phyloP scores from a whole-genome alignment of 176 grass and related monocot genomes.

The Juncus effusus region DNA sequence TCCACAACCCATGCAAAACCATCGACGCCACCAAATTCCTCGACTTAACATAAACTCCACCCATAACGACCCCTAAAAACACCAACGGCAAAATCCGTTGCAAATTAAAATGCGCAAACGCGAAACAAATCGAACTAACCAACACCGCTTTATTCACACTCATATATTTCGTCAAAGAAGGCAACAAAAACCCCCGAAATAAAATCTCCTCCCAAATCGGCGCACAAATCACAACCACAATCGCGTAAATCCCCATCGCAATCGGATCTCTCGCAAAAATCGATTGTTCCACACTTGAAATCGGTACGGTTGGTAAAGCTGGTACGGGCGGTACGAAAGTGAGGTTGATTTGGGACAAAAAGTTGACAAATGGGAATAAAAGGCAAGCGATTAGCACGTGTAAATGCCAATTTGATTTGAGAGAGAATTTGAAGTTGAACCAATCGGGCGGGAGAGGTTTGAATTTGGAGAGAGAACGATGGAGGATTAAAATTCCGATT shows the following conservation, averaged over 20 bases:
- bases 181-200: constrained; percentile 93
- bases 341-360: constrained; percentile 87
- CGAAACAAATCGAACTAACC: constrained; percentile 68
- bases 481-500: constrained; percentile 87
- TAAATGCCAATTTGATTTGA: constrained; percentile 64
- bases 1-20: constrained; percentile 92
- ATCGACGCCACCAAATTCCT: constrained; percentile 71
- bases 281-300: constrained; percentile 94
- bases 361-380: constrained; percentile 78
- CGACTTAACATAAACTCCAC: constrained; percentile 70
- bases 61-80: constrained; percentile 95
- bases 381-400: constrained; percentile 71
- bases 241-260: constrained; percentile 78
- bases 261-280: constrained; percentile 78
- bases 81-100: constrained; percentile 83
- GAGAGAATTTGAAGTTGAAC: constrained; percentile 69
- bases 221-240: constrained; percentile 80
- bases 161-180: constrained; percentile 89
- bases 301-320: constrained; percentile 36
- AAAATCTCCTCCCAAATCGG: constrained; percentile 96
- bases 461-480: constrained; percentile 82
- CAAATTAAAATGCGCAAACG: constrained; percentile 84
- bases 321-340: constrained; percentile 48
- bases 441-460: constrained; percentile 77
- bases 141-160: constrained; percentile 67